phyloP scores from a whole-genome alignment of 768 basidiomycete genomes.

The Scleroderma citrinum region DNA sequence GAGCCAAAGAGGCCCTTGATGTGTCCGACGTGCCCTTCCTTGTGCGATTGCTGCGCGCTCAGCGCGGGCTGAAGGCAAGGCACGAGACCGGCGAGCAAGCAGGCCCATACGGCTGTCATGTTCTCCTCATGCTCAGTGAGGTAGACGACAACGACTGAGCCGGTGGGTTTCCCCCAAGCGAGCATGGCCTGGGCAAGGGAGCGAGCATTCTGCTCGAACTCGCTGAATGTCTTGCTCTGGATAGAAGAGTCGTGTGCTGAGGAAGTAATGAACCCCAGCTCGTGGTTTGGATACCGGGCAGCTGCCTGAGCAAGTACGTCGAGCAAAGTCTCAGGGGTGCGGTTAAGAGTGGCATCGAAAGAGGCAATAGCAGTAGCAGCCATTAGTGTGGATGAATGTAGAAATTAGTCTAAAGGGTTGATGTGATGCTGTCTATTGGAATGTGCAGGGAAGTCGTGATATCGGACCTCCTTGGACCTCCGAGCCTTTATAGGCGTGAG shows the following conservation, averaged over 20 bases:
- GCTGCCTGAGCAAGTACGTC: constrained; percentile 7
- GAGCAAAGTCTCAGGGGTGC: constrained; percentile 4
- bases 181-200: constrained; percentile 8
- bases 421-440: constrained; percentile 4
- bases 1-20: constrained; percentile 26
- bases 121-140: constrained; percentile 30
- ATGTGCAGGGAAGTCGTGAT: neutral
- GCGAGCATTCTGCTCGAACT: constrained; percentile 8
- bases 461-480: constrained; percentile 3
- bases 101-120: constrained; percentile 28
- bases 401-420: neutral
- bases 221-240: constrained; percentile 2
- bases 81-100: constrained; percentile 25
- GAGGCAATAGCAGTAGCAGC: constrained; percentile 12
- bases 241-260: constrained; percentile 13
- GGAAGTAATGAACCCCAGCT: constrained; percentile 8
- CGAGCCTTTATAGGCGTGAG: constrained; percentile 18
- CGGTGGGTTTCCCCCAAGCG: constrained; percentile 7
- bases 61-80: constrained; percentile 29
- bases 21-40: constrained; percentile 25
- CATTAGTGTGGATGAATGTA: constrained; percentile 12
- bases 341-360: neutral
- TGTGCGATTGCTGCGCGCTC: constrained; percentile 28
- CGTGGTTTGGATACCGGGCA: constrained; percentile 2
- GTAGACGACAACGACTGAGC: constrained; percentile 15